A percentile compares a stretch with the other conserved stretches of the same genome.
Evolutionary conservation across 1,284 basidiomycete species (phyloP).

Genomic region (Cutaneotrichosporon mucoides): DNA sequence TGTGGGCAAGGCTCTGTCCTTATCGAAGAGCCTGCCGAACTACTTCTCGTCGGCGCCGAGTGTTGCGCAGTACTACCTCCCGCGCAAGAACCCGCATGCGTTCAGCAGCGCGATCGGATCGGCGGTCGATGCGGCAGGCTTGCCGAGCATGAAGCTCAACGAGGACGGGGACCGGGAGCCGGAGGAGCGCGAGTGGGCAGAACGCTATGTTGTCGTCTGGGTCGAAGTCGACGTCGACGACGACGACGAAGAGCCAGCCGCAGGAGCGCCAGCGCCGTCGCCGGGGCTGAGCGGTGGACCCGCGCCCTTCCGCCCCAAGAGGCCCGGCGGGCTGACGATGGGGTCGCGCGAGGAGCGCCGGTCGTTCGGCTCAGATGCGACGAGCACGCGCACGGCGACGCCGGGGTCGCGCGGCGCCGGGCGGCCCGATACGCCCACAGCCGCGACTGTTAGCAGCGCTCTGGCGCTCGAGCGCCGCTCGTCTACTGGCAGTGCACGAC

Average conservation of each 20-base stretch:
- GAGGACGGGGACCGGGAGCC: conserved; percentile 54
- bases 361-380: conserved; percentile 26
- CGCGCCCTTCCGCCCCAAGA: conserved; percentile 1
- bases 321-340: conserved; percentile 12
- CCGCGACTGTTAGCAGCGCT: neutral
- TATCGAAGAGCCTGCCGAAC: conserved; percentile 59
- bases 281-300: conserved; percentile 11
- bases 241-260: conserved; percentile 29
- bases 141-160: conserved; percentile 29
- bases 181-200: conserved; percentile 61
- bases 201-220: conserved; percentile 80
- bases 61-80: conserved; percentile 86
- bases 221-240: conserved; percentile 58
- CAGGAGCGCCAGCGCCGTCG: neutral
- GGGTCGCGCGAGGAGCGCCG: conserved; percentile 26
- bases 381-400: conserved; percentile 28
- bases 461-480: conserved; percentile 7
- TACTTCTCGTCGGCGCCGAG: conserved; percentile 94
- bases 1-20: conserved; percentile 66
- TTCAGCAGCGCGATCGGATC: conserved; percentile 38
- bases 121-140: conserved; percentile 46
- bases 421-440: conserved; percentile 17
- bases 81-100: conserved; percentile 52
- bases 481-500: conserved; percentile 2
- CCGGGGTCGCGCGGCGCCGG: conserved; percentile 5